Evolutionary conservation across 2,329 filamentous ascomycete species (phyloP), one percentile per base, ranked within the genome.

Genomic region (Ceratocystis papillata): DNA sequence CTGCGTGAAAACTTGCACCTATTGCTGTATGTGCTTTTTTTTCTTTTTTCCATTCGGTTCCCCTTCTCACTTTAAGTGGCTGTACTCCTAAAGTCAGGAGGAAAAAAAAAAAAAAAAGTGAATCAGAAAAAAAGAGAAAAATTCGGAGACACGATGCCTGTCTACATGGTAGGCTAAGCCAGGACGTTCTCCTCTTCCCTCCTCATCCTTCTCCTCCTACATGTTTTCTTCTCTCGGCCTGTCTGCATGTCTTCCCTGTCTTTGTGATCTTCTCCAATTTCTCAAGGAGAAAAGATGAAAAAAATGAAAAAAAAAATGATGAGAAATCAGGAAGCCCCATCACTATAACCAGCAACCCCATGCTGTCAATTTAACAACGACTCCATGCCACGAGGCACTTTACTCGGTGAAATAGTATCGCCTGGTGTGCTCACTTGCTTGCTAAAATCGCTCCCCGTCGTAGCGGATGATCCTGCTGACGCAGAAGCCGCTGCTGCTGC

Each of bases 351-450:
- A 59, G 4, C 25, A 12, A 6, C 12, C 3, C 12, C 28, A n/a
- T 37, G 15, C 17, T 57, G 41, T 64, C 53, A 67, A 45, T 68
- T 66, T 12, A 68, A 22, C 17, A 68, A 25, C 28, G 63, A 65
- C 60, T 68, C 67, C 75, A 81, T 76, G 37, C 73, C 74, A 17
- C 72, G 73, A 3, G 79, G 79, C 22, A 77, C 70, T 2, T 75
- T 76, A 33, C 72, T 75, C 5, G 79, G 78, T 30, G 78, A 79
- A 46, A 80, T 79, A 5, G 78, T 79, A 25, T 75, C 72, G 44
- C 57, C 8, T 48, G 41, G 17, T 5, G 46, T 17, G 7, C 62
- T 6, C 28, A 59, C n/a, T 20, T 59, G 53, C 53, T 59, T 59
- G 53, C 15, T 59, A 28, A 28, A 60, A 15, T 22, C 44, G 17